Percentiles rank a stretch among this genome's conserved stretches.
Evolutionary conservation across 306 rosid species (phyloP).

Genomic region (Cucurbita ficifolia): DNA sequence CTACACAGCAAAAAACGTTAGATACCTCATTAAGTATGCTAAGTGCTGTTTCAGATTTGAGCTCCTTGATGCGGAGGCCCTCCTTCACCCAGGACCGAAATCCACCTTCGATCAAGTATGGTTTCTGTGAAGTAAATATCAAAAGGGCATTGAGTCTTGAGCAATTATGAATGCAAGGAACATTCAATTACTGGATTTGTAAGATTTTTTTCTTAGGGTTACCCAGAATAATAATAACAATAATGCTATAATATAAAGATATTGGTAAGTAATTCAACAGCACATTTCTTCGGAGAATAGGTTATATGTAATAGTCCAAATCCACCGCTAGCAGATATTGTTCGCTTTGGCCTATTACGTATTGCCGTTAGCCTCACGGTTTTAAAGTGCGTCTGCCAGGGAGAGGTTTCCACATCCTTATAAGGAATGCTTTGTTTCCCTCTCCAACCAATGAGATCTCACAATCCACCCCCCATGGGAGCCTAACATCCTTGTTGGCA

Average conservation of each 20-base stretch:
- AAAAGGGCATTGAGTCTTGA: neutral
- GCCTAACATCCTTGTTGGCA: too few relatives aligned
- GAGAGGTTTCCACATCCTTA: too few relatives aligned
- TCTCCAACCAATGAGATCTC: too few relatives aligned
- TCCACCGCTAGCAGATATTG: too few relatives aligned
- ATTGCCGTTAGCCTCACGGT: too few relatives aligned
- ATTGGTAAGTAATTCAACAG: neutral
- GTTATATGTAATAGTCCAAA: too few relatives aligned
- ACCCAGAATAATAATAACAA: neutral
- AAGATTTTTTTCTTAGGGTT: neutral
- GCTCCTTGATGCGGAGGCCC: constrained; percentile 82
- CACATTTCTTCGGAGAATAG: neutral
- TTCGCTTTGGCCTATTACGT: too few relatives aligned
- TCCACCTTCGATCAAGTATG: constrained; percentile 89
- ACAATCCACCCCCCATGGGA: too few relatives aligned
- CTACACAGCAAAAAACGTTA: constrained; percentile 1
- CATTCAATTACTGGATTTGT: neutral
- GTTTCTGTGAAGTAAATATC: constrained; percentile 33
- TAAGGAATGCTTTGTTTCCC: too few relatives aligned
- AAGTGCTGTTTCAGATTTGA: constrained; percentile 66
- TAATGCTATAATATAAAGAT: neutral
- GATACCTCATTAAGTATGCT: constrained; percentile 72
- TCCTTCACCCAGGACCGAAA: constrained; percentile 67
- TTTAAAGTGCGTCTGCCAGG: too few relatives aligned
- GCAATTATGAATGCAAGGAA: neutral